Evolutionary conservation across 129 eudicot species (phyloP).

Genomic region (Artemisia argyi): DNA sequence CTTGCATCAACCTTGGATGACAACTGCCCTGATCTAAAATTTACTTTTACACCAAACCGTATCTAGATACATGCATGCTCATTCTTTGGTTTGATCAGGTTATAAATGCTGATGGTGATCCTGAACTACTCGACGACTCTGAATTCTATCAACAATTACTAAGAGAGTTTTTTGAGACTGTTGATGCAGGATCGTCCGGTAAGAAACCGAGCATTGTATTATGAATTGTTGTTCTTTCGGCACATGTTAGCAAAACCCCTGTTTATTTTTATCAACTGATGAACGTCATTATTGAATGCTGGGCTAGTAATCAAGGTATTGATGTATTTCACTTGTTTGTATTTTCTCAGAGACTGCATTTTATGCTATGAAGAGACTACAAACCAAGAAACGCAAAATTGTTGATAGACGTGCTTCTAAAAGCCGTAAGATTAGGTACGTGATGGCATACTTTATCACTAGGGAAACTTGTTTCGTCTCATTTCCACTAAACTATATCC

Average conservation of each 20-base stretch:
- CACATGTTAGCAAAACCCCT: no score
- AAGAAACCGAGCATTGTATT: conserved; percentile 21
- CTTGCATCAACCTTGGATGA: conserved; percentile 1
- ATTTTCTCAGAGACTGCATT: conserved; percentile 62
- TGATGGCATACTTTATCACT: not conserved
- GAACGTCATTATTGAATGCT: not conserved
- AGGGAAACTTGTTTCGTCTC: not conserved
- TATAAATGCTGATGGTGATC: conserved; percentile 66
- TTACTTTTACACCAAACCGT: not conserved
- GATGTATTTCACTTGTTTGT: not conserved
- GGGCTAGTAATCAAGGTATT: not conserved
- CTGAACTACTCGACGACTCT: conserved; percentile 83
- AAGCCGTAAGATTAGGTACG: conserved; percentile 85
- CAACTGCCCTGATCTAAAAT: not conserved
- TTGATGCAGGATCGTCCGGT: conserved; percentile 85
- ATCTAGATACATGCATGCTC: not conserved
- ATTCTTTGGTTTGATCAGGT: conserved; percentile 36
- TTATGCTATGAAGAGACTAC: conserved; percentile 79
- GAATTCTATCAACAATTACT: conserved; percentile 87
- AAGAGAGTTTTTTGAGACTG: conserved; percentile 82
- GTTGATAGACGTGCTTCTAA: conserved; percentile 95
- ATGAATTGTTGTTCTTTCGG: not conserved
- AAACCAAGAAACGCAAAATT: conserved; percentile 78
- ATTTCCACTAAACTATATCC: not conserved
- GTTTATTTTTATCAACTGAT: not conserved